Evolutionary conservation across 2,329 filamentous ascomycete genomes (phyloP), one percentile per base, ranked within the genome.

Genomic region (Ambrosiella cleistominuta): DNA sequence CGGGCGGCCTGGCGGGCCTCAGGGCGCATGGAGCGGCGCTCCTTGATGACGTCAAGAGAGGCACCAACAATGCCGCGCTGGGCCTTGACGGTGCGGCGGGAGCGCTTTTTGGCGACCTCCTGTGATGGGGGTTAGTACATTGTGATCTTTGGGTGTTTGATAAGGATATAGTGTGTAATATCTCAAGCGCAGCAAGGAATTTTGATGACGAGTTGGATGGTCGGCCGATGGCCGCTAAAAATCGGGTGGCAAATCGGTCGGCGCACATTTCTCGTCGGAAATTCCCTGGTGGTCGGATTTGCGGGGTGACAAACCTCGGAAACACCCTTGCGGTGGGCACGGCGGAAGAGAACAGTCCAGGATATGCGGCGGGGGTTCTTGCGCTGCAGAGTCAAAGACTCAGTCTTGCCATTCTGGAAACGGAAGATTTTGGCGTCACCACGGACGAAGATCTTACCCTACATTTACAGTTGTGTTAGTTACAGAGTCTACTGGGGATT

Each of bases 371-470:
- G 91, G 74, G 93, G 93, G 85, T 98, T 98, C 88, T 98, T 98
- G 82, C 93, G 91, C 83, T 98, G 93, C 69, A 97, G 88, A 85
- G 98, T 98, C 67, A 98, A 88, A 67, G 89, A 95, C 80, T 98
- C 93, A 77, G 88, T 91, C 81, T 98, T 98, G 81, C 93, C 89
- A 79, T 95, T 96, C 79, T 95, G 89, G 87, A 98, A 98, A 74
- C 93, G 90, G 87, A 98, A 98, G 82, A 97, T 84, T 83, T 97
- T 98, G 89, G 87, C 95, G 83, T 98, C 93, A 73, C 91, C 90
- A 77, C 93, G 89, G 82, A 98, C 80, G 81, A 91, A 98, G 80
- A 98, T 86, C 82, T 97, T 97, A 81, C 93, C 93, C 93, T 97
- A 73, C 71, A 70, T 56, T 50, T 12, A 19, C 40, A 57, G 13